Evolutionary conservation across 345 rosid species (phyloP).

Genomic region (Citropsis articulata): DNA sequence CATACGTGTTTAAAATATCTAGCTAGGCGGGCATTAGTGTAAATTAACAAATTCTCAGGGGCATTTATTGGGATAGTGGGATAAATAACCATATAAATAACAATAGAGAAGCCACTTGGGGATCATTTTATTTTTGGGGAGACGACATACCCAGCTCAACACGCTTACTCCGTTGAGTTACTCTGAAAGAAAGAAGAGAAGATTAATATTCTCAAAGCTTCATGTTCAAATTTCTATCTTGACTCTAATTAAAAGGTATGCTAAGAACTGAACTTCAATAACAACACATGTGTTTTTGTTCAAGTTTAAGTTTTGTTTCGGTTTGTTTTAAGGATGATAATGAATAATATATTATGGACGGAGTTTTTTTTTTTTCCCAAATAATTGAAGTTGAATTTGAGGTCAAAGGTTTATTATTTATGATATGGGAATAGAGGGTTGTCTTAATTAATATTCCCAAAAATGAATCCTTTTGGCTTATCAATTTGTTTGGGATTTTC

Average conservation of each 20-base stretch:
- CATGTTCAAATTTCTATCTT: neutral
- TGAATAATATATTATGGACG: neutral
- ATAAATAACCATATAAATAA: neutral
- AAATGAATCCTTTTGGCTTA: neutral
- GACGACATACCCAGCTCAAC: neutral
- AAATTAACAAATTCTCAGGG: neutral
- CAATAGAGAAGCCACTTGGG: neutral
- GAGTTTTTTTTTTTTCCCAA: neutral
- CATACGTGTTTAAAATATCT: neutral
- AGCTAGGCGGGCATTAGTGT: neutral
- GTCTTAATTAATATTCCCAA: neutral
- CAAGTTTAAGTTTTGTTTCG: neutral
- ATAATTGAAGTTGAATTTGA: slow-evolving; percentile 6
- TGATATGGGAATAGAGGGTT: neutral
- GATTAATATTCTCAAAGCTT: neutral
- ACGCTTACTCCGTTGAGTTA: neutral
- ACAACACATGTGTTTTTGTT: neutral
- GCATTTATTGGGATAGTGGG: neutral
- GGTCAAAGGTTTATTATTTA: neutral
- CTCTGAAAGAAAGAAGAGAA: neutral
- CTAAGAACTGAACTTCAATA: neutral
- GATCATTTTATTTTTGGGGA: neutral
- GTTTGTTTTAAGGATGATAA: neutral
- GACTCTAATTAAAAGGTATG: neutral
- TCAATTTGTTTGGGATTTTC: neutral